Base-by-base conservation (phyloP, 2,329 filamentous ascomycete species). In the Fusarium aywerte region DNA sequence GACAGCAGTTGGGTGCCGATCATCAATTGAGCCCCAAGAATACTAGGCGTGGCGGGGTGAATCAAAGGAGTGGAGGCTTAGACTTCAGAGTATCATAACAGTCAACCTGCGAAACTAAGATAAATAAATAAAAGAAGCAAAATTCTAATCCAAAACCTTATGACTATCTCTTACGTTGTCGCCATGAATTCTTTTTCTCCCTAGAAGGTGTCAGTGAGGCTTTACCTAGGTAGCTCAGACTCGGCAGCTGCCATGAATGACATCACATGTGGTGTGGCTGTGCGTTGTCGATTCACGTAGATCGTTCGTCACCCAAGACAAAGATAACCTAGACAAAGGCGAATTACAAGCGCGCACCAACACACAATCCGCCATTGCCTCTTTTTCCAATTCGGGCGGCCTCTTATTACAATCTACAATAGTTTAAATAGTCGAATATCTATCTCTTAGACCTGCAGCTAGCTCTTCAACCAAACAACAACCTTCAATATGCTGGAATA, bases 401-500 rank as follows among this genome's bases (percentile, higher is more conserved):
- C 69, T 73, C 71, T 56, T 53, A 12, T 53, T 38, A 40, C 33
- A 51, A 39, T 39, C 8, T 18, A 33, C 23, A 25, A 23, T n/a
- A 39, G 40, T 61, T n/a, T 61, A 56, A 57, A 71, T 58, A 62
- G 56, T 49, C 49, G n/a, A 39, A 42, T 35, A 31, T 27, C 54
- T 62, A 27, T n/a, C 25, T 35, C 36, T 23, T 20, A 21, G 15
- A 36, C 18, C n/a, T n/a, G n/a, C 23, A 25, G 31, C n/a, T 48
- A 32, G 11, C 51, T 31, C 36, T 44, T 43, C 45, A 47, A 47
- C 27, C 33, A 44, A 31, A 42, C 31, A 43, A 42, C 55, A 35
- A 64, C 32, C 56, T 31, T 53, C 29, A 65, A 44, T 47, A 90
- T 90, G 88, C 74, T 90, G 63, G 87, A 90, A 76, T 89, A 87